Evolutionary conservation across 306 rosid species (phyloP), one percentile per base, ranked within the genome.

Genomic region (Hylodesmum podocarpum): DNA sequence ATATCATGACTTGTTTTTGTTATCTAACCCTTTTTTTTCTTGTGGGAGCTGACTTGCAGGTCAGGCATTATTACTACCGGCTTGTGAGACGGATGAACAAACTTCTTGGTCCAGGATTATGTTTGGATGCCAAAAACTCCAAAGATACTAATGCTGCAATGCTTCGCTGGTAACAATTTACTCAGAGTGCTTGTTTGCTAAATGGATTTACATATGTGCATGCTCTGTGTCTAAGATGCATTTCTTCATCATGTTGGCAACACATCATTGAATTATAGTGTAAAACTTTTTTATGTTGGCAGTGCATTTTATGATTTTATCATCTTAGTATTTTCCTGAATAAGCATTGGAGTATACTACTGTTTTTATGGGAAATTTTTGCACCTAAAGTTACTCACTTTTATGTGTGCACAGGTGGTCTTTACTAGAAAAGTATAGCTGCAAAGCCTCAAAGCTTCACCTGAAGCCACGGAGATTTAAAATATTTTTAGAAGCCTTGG

Each of bases 401-500:
- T 77, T 40, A 73, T 43, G 33, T 80, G 25, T 81, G 74, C 57
- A 65, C 87, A 94, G 98, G 98, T 95, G 98, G 98, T 92, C 98
- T 43, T 92, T 95, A 81, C 79, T 95, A 83, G 98, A 95, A 82
- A 95, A 95, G 82, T 92, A 92, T 79, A 95, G 98, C 85, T 95
- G 97, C 87, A 92, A 92, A 85, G 98, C 98, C 76, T 95, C 98
- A 78, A 95, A 95, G 87, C 98, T 95, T 87, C 98, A 92, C 84
- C 69, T 95, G 78, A 95, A 95, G 86, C 98, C 98, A 24, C 93
- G 98, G 10, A 87, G 97, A 37, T 95, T 92, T 70, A 95, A 95
- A 87, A 89, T 95, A 65, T 90, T 95, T 86, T 80, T 95, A 72
- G 98, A 95, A 88, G 95, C 98, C 70, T 86, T 95, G 96, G 98